Percentiles rank a stretch among this genome's conserved stretches.
phyloP scores from a whole-genome alignment of 1,284 basidiomycete genomes.

The Pyrrhoderma lamaoense region DNA sequence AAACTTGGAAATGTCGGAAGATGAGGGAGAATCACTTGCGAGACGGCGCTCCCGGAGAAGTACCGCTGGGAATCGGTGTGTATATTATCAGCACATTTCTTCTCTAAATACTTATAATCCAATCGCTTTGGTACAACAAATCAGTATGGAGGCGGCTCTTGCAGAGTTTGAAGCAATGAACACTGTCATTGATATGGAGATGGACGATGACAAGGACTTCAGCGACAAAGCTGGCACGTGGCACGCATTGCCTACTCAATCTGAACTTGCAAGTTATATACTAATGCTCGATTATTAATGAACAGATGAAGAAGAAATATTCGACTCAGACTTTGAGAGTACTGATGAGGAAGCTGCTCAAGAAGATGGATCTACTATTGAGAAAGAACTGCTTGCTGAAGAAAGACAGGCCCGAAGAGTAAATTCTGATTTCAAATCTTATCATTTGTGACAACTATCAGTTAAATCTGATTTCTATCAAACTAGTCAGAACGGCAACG shows the following conservation, averaged over 20 bases:
- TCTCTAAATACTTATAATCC: slow-evolving; percentile 6
- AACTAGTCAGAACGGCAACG: slow-evolving; percentile 23
- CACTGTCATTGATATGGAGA: slow-evolving; percentile 47
- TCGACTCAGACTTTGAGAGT: slow-evolving; percentile 75
- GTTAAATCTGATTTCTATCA: too few relatives aligned
- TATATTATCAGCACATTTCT: not conserved
- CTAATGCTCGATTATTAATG: not conserved
- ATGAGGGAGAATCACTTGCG: slow-evolving; percentile 43
- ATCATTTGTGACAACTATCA: too few relatives aligned
- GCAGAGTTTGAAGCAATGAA: slow-evolving; percentile 50
- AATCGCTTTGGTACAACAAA: slow-evolving; percentile 6
- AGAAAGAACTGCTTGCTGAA: slow-evolving; percentile 51
- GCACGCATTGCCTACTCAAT: slow-evolving; percentile 5
- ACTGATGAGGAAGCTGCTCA: slow-evolving; percentile 65
- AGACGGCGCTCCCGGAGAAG: slow-evolving; percentile 54
- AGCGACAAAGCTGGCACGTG: slow-evolving; percentile 46
- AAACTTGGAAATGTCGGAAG: not conserved
- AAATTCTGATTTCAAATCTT: slow-evolving; percentile 16
- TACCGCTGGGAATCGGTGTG: slow-evolving; percentile 67
- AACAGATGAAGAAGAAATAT: slow-evolving; percentile 69
- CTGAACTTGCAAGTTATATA: not conserved
- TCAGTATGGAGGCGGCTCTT: slow-evolving; percentile 65
- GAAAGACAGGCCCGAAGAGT: slow-evolving; percentile 55
- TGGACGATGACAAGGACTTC: slow-evolving; percentile 69
- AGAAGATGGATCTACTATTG: slow-evolving; percentile 46